Percentiles rank a stretch among this genome's conserved stretches.
These are phyloP conservation scores for Podila minutissima DNA, from an alignment of 192 early-diverging fungal genomes.

Conservation along the genomic window DNA sequence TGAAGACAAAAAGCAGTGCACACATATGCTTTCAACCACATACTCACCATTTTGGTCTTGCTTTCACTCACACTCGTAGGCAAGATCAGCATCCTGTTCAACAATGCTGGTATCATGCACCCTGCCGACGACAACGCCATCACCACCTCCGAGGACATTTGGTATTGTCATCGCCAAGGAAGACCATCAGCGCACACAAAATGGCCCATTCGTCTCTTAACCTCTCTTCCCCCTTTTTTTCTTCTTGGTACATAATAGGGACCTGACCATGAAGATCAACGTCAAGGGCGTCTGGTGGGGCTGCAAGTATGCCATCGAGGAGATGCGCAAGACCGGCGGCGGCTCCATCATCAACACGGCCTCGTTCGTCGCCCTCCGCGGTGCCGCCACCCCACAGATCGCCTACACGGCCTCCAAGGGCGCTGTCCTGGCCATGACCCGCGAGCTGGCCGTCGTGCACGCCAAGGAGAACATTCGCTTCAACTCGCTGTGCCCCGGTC, in stretches of 20 bases:
- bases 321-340: conserved; percentile 76
- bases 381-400: conserved; percentile 85
- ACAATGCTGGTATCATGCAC: conserved; percentile 91
- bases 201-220: not conserved
- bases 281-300: conserved; percentile 93
- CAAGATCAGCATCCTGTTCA: conserved; percentile 84
- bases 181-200: not conserved
- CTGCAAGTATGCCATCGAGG: conserved; percentile 83
- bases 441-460: conserved; percentile 85
- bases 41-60: not conserved
- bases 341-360: conserved; percentile 89
- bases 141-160: conserved; percentile 78
- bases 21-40: not conserved
- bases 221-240: not conserved
- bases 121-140: conserved; percentile 81
- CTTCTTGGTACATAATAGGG: conserved; percentile 52
- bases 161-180: conserved; percentile 57
- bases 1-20: not conserved
- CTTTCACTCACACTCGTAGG: conserved; percentile 53
- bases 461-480: conserved; percentile 89
- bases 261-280: conserved; percentile 81
- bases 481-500: conserved; percentile 86
- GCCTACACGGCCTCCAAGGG: conserved; percentile 92
- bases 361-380: conserved; percentile 80
- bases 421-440: conserved; percentile 86